Conservation (phyloP, 1,139 yeast species). For the Magnusiomyces magnusii region DNA sequence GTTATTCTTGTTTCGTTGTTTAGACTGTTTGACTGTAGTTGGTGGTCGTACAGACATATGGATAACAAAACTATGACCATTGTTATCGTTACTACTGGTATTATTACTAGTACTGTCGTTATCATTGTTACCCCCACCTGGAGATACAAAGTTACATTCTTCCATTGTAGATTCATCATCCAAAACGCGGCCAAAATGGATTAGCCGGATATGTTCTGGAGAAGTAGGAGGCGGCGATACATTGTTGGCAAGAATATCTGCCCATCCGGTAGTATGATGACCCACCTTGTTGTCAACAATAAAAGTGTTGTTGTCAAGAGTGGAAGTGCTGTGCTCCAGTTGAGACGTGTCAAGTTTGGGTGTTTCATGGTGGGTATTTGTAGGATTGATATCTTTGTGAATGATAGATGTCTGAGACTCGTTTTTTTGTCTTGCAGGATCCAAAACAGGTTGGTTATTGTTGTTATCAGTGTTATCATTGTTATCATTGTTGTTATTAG, state of each 20-base stretch:
- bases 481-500: not conserved
- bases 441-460: no score
- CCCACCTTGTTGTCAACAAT: not conserved
- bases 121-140: not conserved
- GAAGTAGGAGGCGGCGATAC: constrained; percentile 13
- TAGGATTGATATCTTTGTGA: no score
- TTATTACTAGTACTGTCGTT: not conserved
- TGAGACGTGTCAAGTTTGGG: no score
- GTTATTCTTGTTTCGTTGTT: not conserved
- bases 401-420: no score
- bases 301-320: not conserved
- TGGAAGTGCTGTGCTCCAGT: no score
- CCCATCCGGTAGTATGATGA: constrained; percentile 21
- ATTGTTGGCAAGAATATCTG: constrained; percentile 21
- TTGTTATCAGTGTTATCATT: not conserved
- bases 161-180: constrained; percentile 26
- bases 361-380: no score
- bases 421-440: no score
- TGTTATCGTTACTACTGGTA: not conserved
- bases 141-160: constrained; percentile 18
- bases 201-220: constrained; percentile 23
- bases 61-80: not conserved
- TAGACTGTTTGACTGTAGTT: not conserved
- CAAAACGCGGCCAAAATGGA: constrained; percentile 29
- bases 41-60: not conserved